Evolutionary conservation across 176 grass and related monocot species (phyloP).

Genomic region (Bromus sterilis): DNA sequence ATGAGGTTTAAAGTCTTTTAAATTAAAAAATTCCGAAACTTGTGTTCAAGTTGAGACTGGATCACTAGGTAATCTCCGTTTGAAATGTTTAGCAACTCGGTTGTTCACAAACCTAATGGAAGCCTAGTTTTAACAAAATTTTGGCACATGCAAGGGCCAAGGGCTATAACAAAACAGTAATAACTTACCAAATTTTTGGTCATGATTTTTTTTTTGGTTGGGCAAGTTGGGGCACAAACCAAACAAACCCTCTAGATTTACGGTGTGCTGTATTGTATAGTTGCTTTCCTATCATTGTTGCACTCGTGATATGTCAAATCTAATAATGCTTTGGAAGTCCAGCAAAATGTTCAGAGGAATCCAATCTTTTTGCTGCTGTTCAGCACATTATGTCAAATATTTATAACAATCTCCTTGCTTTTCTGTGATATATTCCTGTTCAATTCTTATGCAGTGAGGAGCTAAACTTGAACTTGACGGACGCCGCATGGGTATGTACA

Average conservation of each 20-base stretch:
- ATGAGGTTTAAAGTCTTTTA: background rate
- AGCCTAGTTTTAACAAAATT: too few relatives aligned
- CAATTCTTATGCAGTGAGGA: conserved; percentile 59
- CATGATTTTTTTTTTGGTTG: too few relatives aligned
- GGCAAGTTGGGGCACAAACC: too few relatives aligned
- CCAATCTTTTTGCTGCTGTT: background rate
- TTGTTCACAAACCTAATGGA: too few relatives aligned
- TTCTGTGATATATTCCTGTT: background rate
- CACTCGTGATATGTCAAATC: background rate
- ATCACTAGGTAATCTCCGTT: too few relatives aligned
- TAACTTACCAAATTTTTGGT: too few relatives aligned
- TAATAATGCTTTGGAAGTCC: background rate
- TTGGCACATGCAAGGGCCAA: too few relatives aligned
- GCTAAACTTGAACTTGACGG: conserved; percentile 88
- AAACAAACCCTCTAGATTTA: too few relatives aligned
- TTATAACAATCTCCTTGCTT: background rate
- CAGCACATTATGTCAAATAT: background rate
- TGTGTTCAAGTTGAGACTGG: background rate
- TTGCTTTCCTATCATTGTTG: background rate
- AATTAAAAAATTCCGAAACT: background rate
- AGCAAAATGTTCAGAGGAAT: background rate
- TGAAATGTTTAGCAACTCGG: too few relatives aligned
- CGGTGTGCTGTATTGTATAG: background rate
- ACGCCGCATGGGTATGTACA: conserved; percentile 90
- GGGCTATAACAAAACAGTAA: too few relatives aligned